Percentiles rank a stretch among this genome's conserved stretches.
phyloP scores from a whole-genome alignment of 228 moss, liverwort and hornwort species.

The Sphagnum magellanicum region DNA sequence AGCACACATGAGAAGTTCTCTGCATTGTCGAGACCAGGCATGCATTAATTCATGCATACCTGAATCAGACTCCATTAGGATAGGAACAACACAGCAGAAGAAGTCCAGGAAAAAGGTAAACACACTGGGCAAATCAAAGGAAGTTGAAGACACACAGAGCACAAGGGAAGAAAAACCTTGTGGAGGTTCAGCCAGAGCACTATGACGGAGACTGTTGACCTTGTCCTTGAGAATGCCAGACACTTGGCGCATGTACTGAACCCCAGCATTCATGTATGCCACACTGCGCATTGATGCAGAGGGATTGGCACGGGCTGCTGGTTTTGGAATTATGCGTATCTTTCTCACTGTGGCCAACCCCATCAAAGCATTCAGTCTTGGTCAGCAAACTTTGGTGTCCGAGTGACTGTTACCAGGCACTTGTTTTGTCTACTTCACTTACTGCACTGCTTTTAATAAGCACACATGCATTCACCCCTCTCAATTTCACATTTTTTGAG shows the following conservation, averaged over 20 bases:
- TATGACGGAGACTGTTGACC: constrained; percentile 89
- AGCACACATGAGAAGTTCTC: constrained; percentile 64
- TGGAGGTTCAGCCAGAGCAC: constrained; percentile 50
- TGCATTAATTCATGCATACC: not conserved
- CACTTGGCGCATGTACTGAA: constrained; percentile 90
- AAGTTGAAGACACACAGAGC: not conserved
- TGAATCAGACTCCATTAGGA: not conserved
- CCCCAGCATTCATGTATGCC: constrained; percentile 63
- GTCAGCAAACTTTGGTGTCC: too few species aligned
- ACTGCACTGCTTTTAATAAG: constrained; percentile 62
- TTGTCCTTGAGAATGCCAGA: constrained; percentile 95
- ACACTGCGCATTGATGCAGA: constrained; percentile 44
- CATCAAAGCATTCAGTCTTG: constrained; percentile 26
- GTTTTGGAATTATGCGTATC: constrained; percentile 46
- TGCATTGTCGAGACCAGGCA: constrained; percentile 11
- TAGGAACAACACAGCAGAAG: not conserved
- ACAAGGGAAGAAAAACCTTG: constrained; percentile 41
- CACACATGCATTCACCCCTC: constrained; percentile 34
- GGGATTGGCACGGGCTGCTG: constrained; percentile 25
- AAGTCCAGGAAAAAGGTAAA: too few species aligned
- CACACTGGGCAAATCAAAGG: too few species aligned
- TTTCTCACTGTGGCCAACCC: constrained; percentile 73
- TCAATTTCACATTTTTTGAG: not conserved
- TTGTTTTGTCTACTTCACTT: constrained; percentile 73
- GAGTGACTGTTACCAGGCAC: too few species aligned